phyloP scores from a whole-genome alignment of 192 early-diverging fungal species.

The Lobosporangium transversale region DNA sequence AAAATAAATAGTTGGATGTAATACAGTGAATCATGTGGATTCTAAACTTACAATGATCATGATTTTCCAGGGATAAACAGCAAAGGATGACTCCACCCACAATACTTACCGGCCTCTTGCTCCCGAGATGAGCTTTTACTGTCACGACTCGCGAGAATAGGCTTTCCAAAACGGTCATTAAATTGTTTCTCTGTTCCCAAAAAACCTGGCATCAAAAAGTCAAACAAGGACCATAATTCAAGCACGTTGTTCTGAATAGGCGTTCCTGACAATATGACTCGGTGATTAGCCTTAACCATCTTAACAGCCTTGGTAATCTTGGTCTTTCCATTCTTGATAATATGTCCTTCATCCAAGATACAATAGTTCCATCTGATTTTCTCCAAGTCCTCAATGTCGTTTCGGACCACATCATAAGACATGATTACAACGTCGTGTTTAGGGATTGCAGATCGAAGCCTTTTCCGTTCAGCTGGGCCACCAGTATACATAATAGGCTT shows the following conservation, averaged over 20 bases:
- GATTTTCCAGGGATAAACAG: too few relatives aligned
- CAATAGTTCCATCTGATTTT: slow-evolving; percentile 91
- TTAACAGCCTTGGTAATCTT: slow-evolving; percentile 96
- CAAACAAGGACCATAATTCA: slow-evolving; percentile 98
- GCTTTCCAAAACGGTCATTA: slow-evolving; percentile 93
- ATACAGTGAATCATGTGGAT: too few relatives aligned
- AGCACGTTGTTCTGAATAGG: slow-evolving; percentile 97
- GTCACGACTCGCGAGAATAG: slow-evolving; percentile 90
- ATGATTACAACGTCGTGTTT: slow-evolving; percentile 87
- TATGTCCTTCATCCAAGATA: slow-evolving; percentile 97
- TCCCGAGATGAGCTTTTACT: slow-evolving; percentile 80
- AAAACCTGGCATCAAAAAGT: slow-evolving; percentile 99
- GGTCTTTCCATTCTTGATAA: slow-evolving; percentile 95
- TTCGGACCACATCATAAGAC: slow-evolving; percentile 97
- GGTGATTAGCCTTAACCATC: slow-evolving; percentile 84
- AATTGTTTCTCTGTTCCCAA: slow-evolving; percentile 95
- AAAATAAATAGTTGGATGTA: too few relatives aligned
- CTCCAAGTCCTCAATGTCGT: slow-evolving; percentile 88
- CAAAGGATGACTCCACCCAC: too few relatives aligned
- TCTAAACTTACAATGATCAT: too few relatives aligned
- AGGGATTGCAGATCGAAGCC: slow-evolving; percentile 64
- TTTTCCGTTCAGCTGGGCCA: slow-evolving; percentile 76
- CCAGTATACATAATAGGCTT: slow-evolving; percentile 90
- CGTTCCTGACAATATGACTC: slow-evolving; percentile 95
- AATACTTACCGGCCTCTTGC: slow-evolving; percentile 69